phyloP scores from a whole-genome alignment of 2,329 filamentous ascomycete species.

The Pseudocercospora musae region DNA sequence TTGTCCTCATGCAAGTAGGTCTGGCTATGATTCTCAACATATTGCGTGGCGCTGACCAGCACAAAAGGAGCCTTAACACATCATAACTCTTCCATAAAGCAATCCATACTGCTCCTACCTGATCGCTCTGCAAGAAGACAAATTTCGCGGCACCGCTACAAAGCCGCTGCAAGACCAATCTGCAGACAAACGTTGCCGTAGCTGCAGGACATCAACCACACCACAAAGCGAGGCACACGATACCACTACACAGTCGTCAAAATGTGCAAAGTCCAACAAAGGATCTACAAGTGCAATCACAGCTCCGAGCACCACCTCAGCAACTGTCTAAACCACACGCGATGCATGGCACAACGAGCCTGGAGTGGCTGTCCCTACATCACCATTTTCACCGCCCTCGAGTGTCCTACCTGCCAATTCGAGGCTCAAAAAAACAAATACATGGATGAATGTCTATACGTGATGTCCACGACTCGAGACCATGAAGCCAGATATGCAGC shows the following conservation, averaged over 20 bases:
- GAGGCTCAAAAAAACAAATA: neutral
- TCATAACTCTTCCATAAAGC: too few species aligned
- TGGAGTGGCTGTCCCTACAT: neutral
- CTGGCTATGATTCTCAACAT: neutral
- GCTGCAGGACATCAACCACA: too few species aligned
- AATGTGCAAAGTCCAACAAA: slow-evolving; percentile 4
- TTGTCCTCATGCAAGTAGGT: neutral
- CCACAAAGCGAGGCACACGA: neutral
- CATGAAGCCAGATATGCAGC: neutral
- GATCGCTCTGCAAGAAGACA: too few species aligned
- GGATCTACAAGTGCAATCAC: neutral
- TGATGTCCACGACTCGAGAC: neutral
- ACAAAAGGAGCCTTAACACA: too few species aligned
- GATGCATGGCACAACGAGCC: neutral
- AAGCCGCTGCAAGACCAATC: too few species aligned
- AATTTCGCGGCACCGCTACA: too few species aligned
- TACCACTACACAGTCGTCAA: neutral
- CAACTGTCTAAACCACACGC: neutral
- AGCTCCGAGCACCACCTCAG: neutral
- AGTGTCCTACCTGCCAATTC: neutral
- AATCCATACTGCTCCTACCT: too few species aligned
- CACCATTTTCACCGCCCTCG: neutral
- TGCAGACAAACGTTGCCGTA: too few species aligned
- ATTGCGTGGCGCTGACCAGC: neutral
- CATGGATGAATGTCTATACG: neutral